Evolutionary conservation across 192 early-diverging fungal species (phyloP).

Genomic region (Backusella macrospora): DNA sequence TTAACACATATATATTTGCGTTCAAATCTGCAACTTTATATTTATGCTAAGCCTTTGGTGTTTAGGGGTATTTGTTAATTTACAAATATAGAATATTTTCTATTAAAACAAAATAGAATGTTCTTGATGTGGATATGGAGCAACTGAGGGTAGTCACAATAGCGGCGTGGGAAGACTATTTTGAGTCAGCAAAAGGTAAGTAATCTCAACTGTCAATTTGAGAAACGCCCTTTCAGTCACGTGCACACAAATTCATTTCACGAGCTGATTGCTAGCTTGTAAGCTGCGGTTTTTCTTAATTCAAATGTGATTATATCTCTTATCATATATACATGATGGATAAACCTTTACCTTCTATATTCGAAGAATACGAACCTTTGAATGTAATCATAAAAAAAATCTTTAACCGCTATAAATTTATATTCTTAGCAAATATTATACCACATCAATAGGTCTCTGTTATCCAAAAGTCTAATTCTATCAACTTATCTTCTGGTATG

Average conservation of each 20-base stretch:
- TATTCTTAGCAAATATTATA: neutral
- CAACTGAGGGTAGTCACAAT: neutral
- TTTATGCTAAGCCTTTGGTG: too few species aligned
- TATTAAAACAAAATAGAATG: neutral
- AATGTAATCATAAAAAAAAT: slow-evolving; percentile 13
- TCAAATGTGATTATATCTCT: neutral
- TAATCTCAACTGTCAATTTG: neutral
- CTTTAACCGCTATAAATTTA: neutral
- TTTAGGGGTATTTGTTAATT: too few species aligned
- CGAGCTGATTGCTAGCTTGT: neutral
- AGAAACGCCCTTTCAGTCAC: neutral
- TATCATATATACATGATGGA: neutral
- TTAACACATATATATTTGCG: neutral
- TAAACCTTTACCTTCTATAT: slow-evolving; percentile 24
- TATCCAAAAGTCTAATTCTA: slow-evolving; percentile 21
- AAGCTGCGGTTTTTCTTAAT: neutral
- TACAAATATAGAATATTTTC: neutral
- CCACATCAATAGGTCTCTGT: slow-evolving; percentile 18
- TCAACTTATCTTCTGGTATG: slow-evolving; percentile 20
- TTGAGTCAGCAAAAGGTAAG: neutral
- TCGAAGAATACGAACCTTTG: slow-evolving; percentile 24
- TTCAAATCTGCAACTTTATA: too few species aligned
- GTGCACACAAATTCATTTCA: neutral
- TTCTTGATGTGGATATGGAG: neutral
- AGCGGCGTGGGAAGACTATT: neutral